Conservation (phyloP, 805 yeast genomes). For the Nematodospora valgi region DNA sequence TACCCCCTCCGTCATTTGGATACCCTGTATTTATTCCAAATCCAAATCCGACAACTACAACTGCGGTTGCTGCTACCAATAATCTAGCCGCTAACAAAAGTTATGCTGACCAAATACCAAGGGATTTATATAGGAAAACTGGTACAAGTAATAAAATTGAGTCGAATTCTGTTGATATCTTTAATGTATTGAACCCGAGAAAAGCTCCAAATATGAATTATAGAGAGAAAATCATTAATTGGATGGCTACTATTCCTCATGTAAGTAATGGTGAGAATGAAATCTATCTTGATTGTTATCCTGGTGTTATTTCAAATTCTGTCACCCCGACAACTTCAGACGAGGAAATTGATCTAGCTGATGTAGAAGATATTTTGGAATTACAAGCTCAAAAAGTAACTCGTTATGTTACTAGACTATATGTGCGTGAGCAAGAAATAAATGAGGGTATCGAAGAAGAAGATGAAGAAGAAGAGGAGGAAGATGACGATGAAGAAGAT, state of each 20-base stretch:
- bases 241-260: constrained; percentile 60
- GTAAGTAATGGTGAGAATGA: constrained; percentile 17
- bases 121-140: background rate
- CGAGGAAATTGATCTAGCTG: constrained; percentile 14
- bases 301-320: constrained; percentile 40
- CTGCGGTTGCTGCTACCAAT: background rate
- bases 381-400: constrained; percentile 54
- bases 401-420: constrained; percentile 36
- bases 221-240: constrained; percentile 59
- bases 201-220: constrained; percentile 59
- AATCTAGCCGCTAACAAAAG: background rate
- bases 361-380: constrained; percentile 42
- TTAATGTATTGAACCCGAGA: constrained; percentile 54
- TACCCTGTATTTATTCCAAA: no score
- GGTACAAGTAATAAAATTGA: background rate
- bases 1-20: no score
- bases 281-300: constrained; percentile 42
- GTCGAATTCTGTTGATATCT: constrained; percentile 1
- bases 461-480: constrained; percentile 22
- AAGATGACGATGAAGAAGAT: constrained; percentile 26
- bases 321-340: constrained; percentile 13
- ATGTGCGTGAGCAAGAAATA: constrained; percentile 30
- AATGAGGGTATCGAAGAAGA: background rate
- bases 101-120: background rate
- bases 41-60: background rate